phyloP scores from a whole-genome alignment of 2,329 filamentous ascomycete genomes.

The Colletotrichum sp. region DNA sequence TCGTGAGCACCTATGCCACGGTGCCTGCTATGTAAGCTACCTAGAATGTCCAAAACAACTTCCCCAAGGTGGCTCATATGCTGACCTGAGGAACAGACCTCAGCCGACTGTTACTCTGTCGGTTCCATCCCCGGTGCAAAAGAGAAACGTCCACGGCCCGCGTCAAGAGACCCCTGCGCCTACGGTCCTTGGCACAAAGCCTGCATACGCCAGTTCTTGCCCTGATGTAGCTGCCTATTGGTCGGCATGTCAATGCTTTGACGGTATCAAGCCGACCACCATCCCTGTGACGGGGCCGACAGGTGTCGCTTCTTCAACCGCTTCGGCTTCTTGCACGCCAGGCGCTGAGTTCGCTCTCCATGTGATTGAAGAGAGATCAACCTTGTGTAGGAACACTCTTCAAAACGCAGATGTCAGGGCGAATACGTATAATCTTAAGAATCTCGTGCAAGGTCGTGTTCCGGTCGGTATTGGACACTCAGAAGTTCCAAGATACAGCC shows the following conservation, averaged over 20 bases:
- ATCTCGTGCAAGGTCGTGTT: neutral
- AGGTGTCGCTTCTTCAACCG: neutral
- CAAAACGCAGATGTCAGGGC: neutral
- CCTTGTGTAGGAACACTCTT: neutral
- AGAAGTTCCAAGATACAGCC: neutral
- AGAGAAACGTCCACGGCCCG: neutral
- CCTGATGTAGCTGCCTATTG: conserved; percentile 18
- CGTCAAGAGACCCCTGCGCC: neutral
- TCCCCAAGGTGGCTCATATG: neutral
- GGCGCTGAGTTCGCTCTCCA: conserved; percentile 14
- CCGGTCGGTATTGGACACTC: neutral
- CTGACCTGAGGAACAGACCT: neutral
- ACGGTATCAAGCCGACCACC: conserved; percentile 15
- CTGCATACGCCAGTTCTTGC: conserved; percentile 22
- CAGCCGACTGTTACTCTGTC: neutral
- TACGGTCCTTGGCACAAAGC: neutral
- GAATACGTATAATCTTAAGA: neutral
- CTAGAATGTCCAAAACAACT: neutral
- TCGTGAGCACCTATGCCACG: conserved; percentile 4
- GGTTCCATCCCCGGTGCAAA: neutral
- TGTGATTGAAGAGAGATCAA: neutral
- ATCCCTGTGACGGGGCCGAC: conserved; percentile 8
- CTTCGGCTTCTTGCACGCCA: conserved; percentile 1
- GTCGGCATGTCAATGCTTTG: conserved; percentile 25
- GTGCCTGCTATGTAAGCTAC: neutral